A percentile compares a stretch with the other conserved stretches of the same genome.
Evolutionary conservation across 768 basidiomycete genomes (phyloP).

Genomic region (Galerina sulciceps): DNA sequence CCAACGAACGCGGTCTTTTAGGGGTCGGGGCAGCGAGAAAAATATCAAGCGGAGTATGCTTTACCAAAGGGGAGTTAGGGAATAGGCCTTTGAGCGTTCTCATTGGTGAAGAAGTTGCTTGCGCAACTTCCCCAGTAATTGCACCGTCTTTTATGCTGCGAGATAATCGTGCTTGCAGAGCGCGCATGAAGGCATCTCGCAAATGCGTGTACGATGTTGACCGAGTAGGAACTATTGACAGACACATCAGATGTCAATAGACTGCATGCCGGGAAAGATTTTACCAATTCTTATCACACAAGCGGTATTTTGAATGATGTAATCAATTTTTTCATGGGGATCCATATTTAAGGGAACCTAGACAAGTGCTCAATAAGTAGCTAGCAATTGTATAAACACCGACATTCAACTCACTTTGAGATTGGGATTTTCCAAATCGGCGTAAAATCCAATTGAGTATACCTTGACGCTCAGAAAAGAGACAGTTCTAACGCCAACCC

Average conservation of each 20-base stretch:
- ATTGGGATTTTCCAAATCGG: constrained; percentile 71
- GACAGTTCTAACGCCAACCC: constrained; percentile 86
- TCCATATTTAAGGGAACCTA: constrained; percentile 61
- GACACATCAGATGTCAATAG: background rate
- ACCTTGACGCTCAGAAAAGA: constrained; percentile 89
- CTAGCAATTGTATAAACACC: background rate
- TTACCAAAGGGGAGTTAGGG: constrained; percentile 69
- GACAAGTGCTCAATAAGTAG: constrained; percentile 1
- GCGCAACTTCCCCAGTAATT: constrained; percentile 63
- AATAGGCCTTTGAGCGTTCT: constrained; percentile 78
- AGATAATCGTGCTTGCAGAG: constrained; percentile 65
- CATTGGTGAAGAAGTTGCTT: constrained; percentile 62
- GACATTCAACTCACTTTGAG: constrained; percentile 48
- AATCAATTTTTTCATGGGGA: constrained; percentile 70
- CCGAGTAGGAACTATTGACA: constrained; percentile 71
- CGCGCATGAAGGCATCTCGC: constrained; percentile 82
- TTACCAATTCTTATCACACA: constrained; percentile 78
- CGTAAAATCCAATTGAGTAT: constrained; percentile 90
- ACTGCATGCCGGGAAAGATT: constrained; percentile 15
- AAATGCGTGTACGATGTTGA: constrained; percentile 79
- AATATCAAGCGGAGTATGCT: constrained; percentile 71
- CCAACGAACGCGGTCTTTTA: constrained; percentile 53
- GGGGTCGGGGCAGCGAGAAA: constrained; percentile 63
- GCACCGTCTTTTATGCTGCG: constrained; percentile 52
- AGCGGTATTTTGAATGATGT: constrained; percentile 68